Conservation (phyloP, 139 green algal genomes). For the Chlamydomonas sphaeroides region DNA sequence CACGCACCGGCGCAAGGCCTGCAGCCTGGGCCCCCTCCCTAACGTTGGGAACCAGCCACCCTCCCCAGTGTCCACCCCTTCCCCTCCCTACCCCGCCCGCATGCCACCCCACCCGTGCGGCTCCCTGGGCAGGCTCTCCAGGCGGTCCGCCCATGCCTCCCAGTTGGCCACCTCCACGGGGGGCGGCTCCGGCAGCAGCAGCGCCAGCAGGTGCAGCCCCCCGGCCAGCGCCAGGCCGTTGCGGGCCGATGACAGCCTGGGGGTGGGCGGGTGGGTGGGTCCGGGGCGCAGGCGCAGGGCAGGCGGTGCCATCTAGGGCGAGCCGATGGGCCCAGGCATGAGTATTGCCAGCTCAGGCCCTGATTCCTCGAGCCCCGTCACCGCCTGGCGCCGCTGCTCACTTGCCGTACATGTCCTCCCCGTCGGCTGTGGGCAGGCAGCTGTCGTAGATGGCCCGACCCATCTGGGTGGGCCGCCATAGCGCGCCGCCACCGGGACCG, state of each 20-base stretch:
- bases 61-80: not conserved
- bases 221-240: slow-evolving; percentile 42
- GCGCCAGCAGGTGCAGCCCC: slow-evolving; percentile 47
- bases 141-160: slow-evolving; percentile 38
- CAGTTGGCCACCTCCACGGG: slow-evolving; percentile 52
- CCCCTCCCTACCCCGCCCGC: too few relatives aligned
- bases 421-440: slow-evolving; percentile 50
- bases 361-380: too few relatives aligned
- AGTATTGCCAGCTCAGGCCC: too few relatives aligned
- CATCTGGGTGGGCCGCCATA: slow-evolving; percentile 55
- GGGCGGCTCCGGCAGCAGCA: slow-evolving; percentile 37
- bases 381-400: not conserved
- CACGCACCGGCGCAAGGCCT: too few relatives aligned
- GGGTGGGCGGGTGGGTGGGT: too few relatives aligned
- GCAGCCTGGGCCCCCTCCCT: too few relatives aligned
- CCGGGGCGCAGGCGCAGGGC: too few relatives aligned
- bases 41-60: too few relatives aligned
- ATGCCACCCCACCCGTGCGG: slow-evolving; percentile 22
- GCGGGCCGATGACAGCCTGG: slow-evolving; percentile 28
- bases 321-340: too few relatives aligned
- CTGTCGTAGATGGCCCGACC: slow-evolving; percentile 66
- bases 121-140: slow-evolving; percentile 25
- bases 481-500: not conserved
- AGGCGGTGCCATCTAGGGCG: too few relatives aligned
- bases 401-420: slow-evolving; percentile 54